Evolutionary conservation across 371 early-diverging fungal species (phyloP).

Genomic region (Dichotomocladium elegans): DNA sequence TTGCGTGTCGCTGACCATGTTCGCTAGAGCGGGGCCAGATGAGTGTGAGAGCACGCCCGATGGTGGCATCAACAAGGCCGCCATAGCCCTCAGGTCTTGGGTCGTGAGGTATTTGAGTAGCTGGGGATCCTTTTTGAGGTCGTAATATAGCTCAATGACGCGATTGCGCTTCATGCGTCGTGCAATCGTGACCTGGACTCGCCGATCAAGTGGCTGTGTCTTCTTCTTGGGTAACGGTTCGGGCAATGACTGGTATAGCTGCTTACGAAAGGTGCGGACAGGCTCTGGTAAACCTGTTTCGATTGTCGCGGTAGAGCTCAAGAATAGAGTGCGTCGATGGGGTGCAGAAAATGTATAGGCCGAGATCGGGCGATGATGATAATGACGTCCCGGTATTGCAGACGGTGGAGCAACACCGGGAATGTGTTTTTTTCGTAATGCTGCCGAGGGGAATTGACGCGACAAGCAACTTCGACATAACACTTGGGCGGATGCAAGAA

Average conservation of each 20-base stretch:
- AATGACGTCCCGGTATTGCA: neutral
- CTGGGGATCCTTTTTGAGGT: neutral
- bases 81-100: constrained; percentile 12
- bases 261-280: neutral
- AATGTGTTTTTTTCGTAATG: neutral
- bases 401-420: neutral
- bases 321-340: neutral
- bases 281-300: constrained; percentile 1
- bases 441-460: constrained; percentile 10
- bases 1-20: too few relatives aligned
- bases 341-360: neutral
- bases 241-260: neutral
- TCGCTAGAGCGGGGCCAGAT: too few relatives aligned
- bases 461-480: constrained; percentile 32
- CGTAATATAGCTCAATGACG: constrained; percentile 1
- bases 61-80: constrained; percentile 7
- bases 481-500: constrained; percentile 18
- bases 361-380: neutral
- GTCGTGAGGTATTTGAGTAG: constrained; percentile 10
- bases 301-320: neutral
- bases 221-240: neutral
- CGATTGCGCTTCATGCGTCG: constrained; percentile 1
- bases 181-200: neutral
- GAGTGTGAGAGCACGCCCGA: neutral
- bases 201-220: neutral